Evolutionary conservation across 2,329 filamentous ascomycete genomes (phyloP).

Genomic region (Talaromyces amestolkiae): DNA sequence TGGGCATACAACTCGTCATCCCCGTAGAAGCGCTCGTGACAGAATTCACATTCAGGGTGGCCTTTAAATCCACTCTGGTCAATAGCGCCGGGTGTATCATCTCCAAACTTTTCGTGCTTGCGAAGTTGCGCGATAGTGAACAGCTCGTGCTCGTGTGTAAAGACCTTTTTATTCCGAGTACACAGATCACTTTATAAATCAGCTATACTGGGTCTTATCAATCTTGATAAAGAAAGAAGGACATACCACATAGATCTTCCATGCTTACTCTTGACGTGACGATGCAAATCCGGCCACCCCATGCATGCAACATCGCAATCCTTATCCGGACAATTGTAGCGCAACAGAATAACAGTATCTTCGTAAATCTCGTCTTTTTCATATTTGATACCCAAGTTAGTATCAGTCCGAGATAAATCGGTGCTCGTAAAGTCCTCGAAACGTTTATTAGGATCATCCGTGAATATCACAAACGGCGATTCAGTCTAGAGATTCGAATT

Average conservation of each 20-base stretch:
- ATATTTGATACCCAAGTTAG: conserved; percentile 87
- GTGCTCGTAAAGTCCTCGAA: conserved; percentile 75
- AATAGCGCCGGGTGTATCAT: conserved; percentile 82
- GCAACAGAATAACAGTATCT: conserved; percentile 80
- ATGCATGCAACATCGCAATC: conserved; percentile 83
- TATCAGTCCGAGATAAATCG: conserved; percentile 76
- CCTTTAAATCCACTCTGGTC: conserved; percentile 96
- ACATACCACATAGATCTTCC: conserved; percentile 77
- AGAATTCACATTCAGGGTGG: conserved; percentile 92
- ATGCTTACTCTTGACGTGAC: conserved; percentile 78
- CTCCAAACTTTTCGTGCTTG: conserved; percentile 84
- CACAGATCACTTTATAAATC: conserved; percentile 66
- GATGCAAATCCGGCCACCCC: conserved; percentile 73
- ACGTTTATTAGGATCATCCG: conserved; percentile 74
- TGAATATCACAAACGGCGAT: conserved; percentile 77
- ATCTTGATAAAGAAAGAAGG: not conserved
- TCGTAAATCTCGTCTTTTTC: conserved; percentile 85
- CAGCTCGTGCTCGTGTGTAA: conserved; percentile 94
- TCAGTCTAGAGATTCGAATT: conserved; percentile 38
- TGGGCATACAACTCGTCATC: conserved; percentile 93
- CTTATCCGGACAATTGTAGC: conserved; percentile 90
- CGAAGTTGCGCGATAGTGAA: conserved; percentile 78
- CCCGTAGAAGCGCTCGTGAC: conserved; percentile 86
- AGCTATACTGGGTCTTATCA: not conserved
- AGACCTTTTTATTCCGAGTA: conserved; percentile 93